These are phyloP conservation scores for Kuraishia capsulata DNA, from an alignment of 805 yeast species.

Conservation along the genomic window DNA sequence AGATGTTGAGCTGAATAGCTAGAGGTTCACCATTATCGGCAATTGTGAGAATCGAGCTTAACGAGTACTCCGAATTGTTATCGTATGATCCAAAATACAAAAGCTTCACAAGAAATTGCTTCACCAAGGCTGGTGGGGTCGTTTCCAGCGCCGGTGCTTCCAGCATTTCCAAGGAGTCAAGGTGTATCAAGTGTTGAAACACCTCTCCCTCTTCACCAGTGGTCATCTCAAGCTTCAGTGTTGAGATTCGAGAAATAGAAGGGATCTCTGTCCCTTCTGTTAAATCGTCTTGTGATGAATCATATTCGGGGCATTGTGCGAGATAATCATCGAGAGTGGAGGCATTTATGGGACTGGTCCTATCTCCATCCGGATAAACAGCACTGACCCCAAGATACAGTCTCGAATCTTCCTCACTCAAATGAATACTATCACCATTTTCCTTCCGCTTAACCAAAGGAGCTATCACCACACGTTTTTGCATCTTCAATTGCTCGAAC, in stretches of 20 bases:
- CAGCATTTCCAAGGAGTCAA: neutral
- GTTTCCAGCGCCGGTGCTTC: neutral
- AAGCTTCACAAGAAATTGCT: neutral
- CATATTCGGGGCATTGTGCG: neutral
- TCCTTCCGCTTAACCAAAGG: neutral
- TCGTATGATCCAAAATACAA: slow-evolving; percentile 1
- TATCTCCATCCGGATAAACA: no score
- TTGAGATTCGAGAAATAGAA: neutral
- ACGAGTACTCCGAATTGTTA: neutral
- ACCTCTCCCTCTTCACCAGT: slow-evolving; percentile 1
- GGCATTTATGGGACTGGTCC: no score
- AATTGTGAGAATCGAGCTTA: neutral
- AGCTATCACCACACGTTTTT: neutral
- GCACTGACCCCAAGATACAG: neutral
- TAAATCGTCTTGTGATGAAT: neutral
- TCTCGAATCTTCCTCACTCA: neutral
- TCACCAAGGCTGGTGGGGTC: neutral
- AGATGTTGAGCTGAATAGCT: neutral
- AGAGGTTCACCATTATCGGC: neutral
- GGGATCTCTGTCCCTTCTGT: no score
- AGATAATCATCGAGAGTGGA: no score
- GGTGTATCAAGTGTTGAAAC: neutral
- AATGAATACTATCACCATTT: neutral
- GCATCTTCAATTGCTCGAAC: no score
- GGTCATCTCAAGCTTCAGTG: slow-evolving; percentile 1